A percentile compares a stretch with the other conserved stretches of the same genome.
phyloP scores from a whole-genome alignment of 257 asterid genomes.

The Eucommia ulmoides region DNA sequence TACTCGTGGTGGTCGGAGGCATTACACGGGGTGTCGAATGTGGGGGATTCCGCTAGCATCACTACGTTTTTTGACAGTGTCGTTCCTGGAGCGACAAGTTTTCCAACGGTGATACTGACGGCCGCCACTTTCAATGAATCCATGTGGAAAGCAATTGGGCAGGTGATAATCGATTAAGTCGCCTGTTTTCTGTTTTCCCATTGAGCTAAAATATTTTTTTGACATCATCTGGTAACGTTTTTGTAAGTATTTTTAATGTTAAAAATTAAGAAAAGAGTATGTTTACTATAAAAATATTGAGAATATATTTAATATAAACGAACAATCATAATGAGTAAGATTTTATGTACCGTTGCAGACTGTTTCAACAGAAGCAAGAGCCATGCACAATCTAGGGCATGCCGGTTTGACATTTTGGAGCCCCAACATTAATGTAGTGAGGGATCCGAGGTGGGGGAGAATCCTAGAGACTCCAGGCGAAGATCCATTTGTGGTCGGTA shows the following conservation, averaged over 20 bases:
- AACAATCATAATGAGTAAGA: neutral
- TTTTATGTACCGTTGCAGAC: neutral
- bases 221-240: too few species aligned
- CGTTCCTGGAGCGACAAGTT: slow-evolving; percentile 27
- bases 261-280: too few species aligned
- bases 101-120: neutral
- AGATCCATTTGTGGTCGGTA: neutral
- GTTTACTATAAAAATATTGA: too few species aligned
- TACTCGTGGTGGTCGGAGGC: slow-evolving; percentile 60
- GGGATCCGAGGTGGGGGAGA: slow-evolving; percentile 34
- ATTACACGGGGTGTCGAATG: slow-evolving; percentile 32
- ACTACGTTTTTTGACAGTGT: slow-evolving; percentile 12
- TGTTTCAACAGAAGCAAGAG: slow-evolving; percentile 24
- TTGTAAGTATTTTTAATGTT: too few species aligned
- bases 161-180: too few species aligned
- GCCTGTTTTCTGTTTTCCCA: too few species aligned
- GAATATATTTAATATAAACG: too few species aligned
- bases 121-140: neutral
- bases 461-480: neutral
- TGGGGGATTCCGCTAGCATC: slow-evolving; percentile 8
- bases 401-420: too few species aligned
- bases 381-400: slow-evolving; percentile 33
- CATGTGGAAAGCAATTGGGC: neutral
- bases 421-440: slow-evolving; percentile 30
- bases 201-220: too few species aligned